A percentile compares a stretch with the other conserved stretches of the same genome.
These are phyloP conservation scores for Rosa lucieae DNA, from an alignment of 306 rosid species.

Conservation along the genomic window DNA sequence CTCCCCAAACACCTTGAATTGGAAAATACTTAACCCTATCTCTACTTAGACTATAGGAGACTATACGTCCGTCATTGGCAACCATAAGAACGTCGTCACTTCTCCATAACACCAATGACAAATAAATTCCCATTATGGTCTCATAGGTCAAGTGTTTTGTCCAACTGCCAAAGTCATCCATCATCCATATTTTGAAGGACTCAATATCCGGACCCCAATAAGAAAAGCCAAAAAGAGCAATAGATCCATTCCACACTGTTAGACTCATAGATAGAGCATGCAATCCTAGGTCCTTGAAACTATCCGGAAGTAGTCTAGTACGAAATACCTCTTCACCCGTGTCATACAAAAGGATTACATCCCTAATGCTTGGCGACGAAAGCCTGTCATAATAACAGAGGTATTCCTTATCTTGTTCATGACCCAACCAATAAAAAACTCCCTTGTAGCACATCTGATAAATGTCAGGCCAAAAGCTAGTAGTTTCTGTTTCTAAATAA, in stretches of 20 bases:
- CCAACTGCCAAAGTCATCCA: background rate
- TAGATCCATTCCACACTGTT: background rate
- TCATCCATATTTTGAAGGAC: background rate
- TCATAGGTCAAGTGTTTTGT: background rate
- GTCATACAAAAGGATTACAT: background rate
- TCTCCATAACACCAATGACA: background rate
- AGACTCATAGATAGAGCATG: no score
- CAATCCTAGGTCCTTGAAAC: background rate
- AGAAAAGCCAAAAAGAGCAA: background rate
- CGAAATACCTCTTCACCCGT: background rate
- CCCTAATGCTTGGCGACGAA: no score
- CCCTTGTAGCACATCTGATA: no score
- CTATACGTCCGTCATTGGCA: background rate
- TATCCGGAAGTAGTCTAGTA: background rate
- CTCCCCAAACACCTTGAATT: no score
- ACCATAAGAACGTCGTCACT: background rate
- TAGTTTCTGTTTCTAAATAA: no score
- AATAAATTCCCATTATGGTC: background rate
- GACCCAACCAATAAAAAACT: no score
- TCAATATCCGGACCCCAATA: background rate
- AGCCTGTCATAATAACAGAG: no score
- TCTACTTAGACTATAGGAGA: no score
- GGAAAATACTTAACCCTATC: no score
- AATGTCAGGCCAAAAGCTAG: no score
- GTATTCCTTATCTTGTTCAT: no score